Evolutionary conservation across 108 stramenopile genomes (phyloP).

Genomic region (Cylindrotheca closterium): DNA sequence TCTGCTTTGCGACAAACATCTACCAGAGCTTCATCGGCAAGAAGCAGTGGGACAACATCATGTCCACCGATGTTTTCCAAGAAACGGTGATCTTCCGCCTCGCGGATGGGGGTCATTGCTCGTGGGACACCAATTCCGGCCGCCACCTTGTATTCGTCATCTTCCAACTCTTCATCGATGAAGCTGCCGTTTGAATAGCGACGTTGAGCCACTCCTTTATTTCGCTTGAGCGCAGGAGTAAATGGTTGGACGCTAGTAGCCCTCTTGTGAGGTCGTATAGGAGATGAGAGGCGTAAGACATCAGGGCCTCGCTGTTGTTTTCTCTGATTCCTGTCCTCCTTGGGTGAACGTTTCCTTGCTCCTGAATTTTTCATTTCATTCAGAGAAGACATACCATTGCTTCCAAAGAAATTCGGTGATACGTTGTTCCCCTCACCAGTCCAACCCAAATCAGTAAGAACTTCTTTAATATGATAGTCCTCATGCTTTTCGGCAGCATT

Average conservation of each 20-base stretch:
- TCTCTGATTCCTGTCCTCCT: neutral
- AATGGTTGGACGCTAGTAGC: neutral
- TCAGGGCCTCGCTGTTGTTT: neutral
- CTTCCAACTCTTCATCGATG: neutral
- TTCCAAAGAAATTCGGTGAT: neutral
- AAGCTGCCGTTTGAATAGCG: neutral
- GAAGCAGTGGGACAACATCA: constrained; percentile 4
- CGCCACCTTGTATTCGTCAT: neutral
- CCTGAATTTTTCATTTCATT: neutral
- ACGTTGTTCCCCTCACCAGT: neutral
- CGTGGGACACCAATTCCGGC: neutral
- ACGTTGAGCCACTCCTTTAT: neutral
- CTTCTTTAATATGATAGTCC: constrained; percentile 45
- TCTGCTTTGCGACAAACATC: constrained; percentile 45
- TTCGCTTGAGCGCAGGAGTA: neutral
- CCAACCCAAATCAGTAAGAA: constrained; percentile 36
- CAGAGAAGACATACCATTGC: too few species aligned
- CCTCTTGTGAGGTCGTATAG: neutral
- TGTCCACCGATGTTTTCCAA: neutral
- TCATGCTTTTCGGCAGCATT: constrained; percentile 64
- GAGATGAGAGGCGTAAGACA: neutral
- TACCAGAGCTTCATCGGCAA: constrained; percentile 67
- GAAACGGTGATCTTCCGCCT: neutral
- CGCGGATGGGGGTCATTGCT: neutral
- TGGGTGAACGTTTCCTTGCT: neutral